These are phyloP conservation scores for Xylaria bambusicola DNA, from an alignment of 495 filamentous ascomycete genomes.

Conservation along the genomic window DNA sequence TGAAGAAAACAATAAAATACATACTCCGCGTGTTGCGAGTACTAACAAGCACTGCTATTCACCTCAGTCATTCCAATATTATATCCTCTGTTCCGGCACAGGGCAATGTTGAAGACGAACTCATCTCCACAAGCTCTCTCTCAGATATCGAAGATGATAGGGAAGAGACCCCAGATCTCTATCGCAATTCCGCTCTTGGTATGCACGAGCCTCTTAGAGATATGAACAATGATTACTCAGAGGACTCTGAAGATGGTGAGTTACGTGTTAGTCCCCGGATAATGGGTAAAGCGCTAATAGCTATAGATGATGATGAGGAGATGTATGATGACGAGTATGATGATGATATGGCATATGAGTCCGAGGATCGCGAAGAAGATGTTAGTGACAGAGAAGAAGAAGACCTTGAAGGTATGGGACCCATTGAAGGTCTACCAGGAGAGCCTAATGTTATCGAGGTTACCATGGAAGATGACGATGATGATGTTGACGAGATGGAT, in stretches of 20 bases:
- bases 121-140: conserved; percentile 84
- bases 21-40: conserved; percentile 86
- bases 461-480: conserved; percentile 78
- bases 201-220: conserved; percentile 81
- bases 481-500: conserved; percentile 69
- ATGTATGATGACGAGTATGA: conserved; percentile 84
- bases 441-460: conserved; percentile 77
- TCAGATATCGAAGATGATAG: conserved; percentile 85
- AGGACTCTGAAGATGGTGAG: conserved; percentile 63
- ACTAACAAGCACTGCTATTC: conserved; percentile 82
- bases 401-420: conserved; percentile 71
- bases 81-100: conserved; percentile 60
- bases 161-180: conserved; percentile 96
- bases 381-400: conserved; percentile 83
- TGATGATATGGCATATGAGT: conserved; percentile 88
- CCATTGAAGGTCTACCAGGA: conserved; percentile 81
- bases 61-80: conserved; percentile 80
- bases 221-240: conserved; percentile 70
- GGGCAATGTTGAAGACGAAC: conserved; percentile 81
- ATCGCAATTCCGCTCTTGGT: conserved; percentile 91
- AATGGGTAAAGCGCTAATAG: conserved; percentile 30
- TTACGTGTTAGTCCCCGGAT: neutral
- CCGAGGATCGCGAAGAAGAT: conserved; percentile 79
- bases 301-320: conserved; percentile 62
- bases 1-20: conserved; percentile 92